These are phyloP conservation scores for Lithohypha guttulata DNA, from an alignment of 2,329 filamentous ascomycete genomes.

Conservation along the genomic window DNA sequence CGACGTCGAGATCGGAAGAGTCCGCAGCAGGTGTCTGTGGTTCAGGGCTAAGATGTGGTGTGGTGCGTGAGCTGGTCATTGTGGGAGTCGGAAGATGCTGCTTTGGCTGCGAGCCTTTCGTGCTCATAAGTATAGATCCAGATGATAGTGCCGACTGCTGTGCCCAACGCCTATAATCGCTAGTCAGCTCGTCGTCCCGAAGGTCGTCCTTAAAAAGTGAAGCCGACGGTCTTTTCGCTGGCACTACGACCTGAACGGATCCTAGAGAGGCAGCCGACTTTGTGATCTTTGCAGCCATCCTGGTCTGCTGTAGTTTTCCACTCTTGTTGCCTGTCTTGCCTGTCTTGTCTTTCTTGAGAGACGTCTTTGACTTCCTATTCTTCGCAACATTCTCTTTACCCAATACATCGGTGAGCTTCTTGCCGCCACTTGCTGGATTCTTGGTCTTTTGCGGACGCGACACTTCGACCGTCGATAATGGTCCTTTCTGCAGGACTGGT, in stretches of 20 bases:
- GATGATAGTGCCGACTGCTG: background rate
- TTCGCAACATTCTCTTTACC: constrained; percentile 16
- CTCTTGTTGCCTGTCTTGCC: constrained; percentile 10
- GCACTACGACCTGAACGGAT: background rate
- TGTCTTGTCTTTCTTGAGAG: constrained; percentile 14
- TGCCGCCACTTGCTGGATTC: constrained; percentile 20
- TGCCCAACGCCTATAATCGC: background rate
- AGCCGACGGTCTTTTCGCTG: constrained; percentile 12
- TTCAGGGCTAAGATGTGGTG: constrained; percentile 11
- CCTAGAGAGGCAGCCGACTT: constrained; percentile 9
- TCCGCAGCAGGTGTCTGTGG: constrained; percentile 15
- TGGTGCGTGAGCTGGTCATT: constrained; percentile 4
- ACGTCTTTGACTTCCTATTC: constrained; percentile 13
- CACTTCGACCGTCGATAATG: too few relatives aligned
- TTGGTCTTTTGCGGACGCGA: too few relatives aligned
- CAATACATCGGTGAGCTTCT: constrained; percentile 18
- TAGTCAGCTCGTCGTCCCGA: background rate
- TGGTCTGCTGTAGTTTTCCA: constrained; percentile 11
- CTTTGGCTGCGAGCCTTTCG: background rate
- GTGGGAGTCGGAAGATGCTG: constrained; percentile 2
- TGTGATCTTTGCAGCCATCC: constrained; percentile 14
- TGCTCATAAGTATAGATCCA: background rate
- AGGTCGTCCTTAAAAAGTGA: background rate
- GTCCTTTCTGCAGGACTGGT: too few relatives aligned
- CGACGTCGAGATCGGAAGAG: background rate